Conservation (phyloP, 305 asterid genomes). For the Rubia tinctorum region DNA sequence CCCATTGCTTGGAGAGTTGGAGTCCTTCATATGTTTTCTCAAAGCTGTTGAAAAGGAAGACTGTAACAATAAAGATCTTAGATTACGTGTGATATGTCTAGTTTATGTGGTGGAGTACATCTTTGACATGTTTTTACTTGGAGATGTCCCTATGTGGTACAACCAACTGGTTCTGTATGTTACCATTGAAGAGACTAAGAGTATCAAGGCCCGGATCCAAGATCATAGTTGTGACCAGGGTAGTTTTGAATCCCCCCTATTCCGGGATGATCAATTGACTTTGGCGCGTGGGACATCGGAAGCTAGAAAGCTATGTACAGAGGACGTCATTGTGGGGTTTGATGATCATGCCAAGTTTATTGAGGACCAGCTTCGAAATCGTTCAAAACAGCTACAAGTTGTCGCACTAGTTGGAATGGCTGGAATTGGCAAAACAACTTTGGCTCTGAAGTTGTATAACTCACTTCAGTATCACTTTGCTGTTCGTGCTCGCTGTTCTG, state of each 20-base stretch:
- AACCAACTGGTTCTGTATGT: slow-evolving; percentile 9
- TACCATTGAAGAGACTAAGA: slow-evolving; percentile 6
- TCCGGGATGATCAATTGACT: not conserved
- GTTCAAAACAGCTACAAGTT: not conserved
- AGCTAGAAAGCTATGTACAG: not conserved
- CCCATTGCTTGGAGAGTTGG: not conserved
- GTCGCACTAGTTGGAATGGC: slow-evolving; percentile 32
- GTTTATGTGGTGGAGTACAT: slow-evolving; percentile 18
- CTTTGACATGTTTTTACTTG: slow-evolving; percentile 11
- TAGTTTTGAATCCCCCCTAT: not conserved
- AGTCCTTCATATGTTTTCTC: not conserved
- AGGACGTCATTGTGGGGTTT: slow-evolving; percentile 20
- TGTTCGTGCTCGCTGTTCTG: not conserved
- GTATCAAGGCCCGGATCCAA: slow-evolving; percentile 7
- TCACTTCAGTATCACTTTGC: slow-evolving; percentile 10
- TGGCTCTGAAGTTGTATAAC: slow-evolving; percentile 23
- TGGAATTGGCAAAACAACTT: slow-evolving; percentile 34
- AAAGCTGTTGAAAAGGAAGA: not conserved
- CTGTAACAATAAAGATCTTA: slow-evolving; percentile 3
- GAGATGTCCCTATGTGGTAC: slow-evolving; percentile 23
- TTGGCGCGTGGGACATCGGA: not conserved
- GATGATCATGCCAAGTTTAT: slow-evolving; percentile 11
- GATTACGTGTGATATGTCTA: not conserved
- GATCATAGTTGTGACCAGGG: not conserved
- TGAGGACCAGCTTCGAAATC: slow-evolving; percentile 5